Conservation (phyloP, 2,329 filamentous ascomycete genomes). For the Berkeleyomyces basicola region DNA sequence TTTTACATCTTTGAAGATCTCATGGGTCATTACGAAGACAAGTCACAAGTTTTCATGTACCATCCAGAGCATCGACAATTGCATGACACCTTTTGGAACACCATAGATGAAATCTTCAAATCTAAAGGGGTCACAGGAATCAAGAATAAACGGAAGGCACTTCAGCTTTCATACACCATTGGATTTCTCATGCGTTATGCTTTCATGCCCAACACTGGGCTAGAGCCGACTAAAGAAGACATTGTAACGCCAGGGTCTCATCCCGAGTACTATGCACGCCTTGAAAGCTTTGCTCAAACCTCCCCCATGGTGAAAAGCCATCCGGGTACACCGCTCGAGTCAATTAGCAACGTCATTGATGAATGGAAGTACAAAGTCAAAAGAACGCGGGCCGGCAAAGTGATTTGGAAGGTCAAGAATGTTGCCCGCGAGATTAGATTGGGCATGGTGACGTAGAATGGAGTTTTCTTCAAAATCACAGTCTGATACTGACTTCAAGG, state of each 20-base stretch:
- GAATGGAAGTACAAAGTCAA: neutral
- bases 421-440: neutral
- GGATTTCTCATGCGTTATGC: neutral
- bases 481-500: too few species aligned
- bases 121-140: neutral
- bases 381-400: neutral
- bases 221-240: neutral
- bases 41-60: neutral
- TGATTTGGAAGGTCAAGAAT: neutral
- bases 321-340: neutral
- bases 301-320: neutral
- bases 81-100: neutral
- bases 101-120: neutral
- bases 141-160: neutral
- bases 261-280: neutral
- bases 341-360: neutral
- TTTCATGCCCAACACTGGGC: neutral
- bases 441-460: neutral
- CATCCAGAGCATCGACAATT: neutral
- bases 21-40: neutral
- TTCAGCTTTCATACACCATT: neutral
- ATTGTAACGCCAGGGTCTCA: neutral
- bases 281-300: neutral
- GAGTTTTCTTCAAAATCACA: neutral
- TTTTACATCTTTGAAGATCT: conserved; percentile 4